phyloP scores from a whole-genome alignment of 2,329 filamentous ascomycete genomes.

The Stenocarpella maydis region DNA sequence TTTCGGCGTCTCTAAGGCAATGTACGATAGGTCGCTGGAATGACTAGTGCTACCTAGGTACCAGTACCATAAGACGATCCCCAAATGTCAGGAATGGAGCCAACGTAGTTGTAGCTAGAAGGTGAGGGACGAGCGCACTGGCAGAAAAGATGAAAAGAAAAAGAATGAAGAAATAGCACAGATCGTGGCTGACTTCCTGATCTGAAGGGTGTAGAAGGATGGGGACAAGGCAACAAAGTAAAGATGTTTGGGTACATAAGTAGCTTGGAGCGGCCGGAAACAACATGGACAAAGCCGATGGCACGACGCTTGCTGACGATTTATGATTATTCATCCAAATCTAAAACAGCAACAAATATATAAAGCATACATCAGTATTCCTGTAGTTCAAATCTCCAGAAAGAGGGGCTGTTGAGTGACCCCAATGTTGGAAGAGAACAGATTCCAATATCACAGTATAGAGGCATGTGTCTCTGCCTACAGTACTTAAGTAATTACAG shows the following conservation, averaged over 20 bases:
- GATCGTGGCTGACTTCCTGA: not conserved
- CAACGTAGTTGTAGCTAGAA: not conserved
- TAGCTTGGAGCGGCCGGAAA: slow-evolving; percentile 3
- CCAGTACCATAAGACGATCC: not conserved
- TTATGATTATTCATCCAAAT: not conserved
- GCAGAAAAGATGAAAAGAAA: too few relatives aligned
- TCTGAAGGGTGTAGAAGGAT: too few relatives aligned
- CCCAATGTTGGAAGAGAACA: not conserved
- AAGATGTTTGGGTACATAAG: not conserved
- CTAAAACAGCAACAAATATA: not conserved
- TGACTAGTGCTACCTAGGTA: too few relatives aligned
- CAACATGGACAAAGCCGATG: not conserved
- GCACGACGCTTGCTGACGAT: not conserved
- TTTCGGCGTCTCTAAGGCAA: not conserved
- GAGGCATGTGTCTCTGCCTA: not conserved
- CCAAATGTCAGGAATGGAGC: not conserved
- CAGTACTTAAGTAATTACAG: not conserved
- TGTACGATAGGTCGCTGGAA: not conserved
- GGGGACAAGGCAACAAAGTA: not conserved
- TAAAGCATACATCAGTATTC: not conserved
- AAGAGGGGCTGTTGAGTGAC: too few relatives aligned
- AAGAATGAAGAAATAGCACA: not conserved
- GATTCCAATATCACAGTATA: not conserved
- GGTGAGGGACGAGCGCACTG: not conserved
- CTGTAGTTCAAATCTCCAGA: too few relatives aligned